Conservation (phyloP, 163 green algal genomes). For the Prototheca cutis region DNA sequence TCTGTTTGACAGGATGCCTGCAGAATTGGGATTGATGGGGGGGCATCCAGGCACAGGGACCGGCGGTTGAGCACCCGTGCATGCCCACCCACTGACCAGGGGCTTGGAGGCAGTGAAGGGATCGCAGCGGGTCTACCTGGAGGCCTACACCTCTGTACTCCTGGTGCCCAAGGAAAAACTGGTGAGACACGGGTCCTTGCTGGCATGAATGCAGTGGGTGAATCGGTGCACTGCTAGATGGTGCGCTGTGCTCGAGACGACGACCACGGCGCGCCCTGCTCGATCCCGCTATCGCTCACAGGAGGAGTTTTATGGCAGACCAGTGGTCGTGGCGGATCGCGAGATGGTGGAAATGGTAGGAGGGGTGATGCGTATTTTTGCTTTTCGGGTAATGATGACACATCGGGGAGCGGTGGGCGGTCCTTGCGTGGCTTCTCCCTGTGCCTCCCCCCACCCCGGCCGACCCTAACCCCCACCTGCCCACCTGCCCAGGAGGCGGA, state of each 20-base stretch:
- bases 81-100: constrained; percentile 25
- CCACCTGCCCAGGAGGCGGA: constrained; percentile 20
- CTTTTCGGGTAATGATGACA: too few species aligned
- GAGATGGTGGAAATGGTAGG: constrained; percentile 89
- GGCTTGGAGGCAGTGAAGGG: constrained; percentile 74
- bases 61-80: too few species aligned
- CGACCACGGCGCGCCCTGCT: not conserved
- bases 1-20: too few species aligned
- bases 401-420: too few species aligned
- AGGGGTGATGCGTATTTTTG: too few species aligned
- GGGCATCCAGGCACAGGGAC: too few species aligned
- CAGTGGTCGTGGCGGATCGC: constrained; percentile 77
- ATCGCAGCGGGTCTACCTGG: constrained; percentile 80
- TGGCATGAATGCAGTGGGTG: not conserved
- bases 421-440: too few species aligned
- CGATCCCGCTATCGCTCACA: constrained; percentile 19
- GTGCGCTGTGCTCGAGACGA: not conserved
- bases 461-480: not conserved
- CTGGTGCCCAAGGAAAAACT: constrained; percentile 72
- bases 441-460: too few species aligned
- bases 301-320: constrained; percentile 87
- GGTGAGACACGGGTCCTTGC: constrained; percentile 29
- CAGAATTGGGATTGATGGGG: too few species aligned
- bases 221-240: too few species aligned
- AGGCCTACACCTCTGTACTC: constrained; percentile 94